Percentiles rank a stretch among this genome's conserved stretches.
Conservation (phyloP, 805 yeast species). For the Wickerhamomyces xylosicus region DNA sequence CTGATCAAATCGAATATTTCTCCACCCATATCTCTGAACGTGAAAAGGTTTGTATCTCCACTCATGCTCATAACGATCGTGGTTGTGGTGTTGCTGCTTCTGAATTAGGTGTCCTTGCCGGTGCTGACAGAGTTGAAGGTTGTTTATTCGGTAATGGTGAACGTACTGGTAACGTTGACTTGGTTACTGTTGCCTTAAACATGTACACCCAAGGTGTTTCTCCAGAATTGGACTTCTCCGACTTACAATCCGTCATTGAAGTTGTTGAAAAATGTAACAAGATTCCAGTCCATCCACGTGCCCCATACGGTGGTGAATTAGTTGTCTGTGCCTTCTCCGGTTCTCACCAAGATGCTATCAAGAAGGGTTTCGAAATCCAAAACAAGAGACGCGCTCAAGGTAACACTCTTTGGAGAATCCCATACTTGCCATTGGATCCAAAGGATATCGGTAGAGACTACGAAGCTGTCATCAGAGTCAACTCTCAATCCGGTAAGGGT, state of each 20-base stretch:
- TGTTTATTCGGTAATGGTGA: conserved; percentile 80
- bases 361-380: conserved; percentile 51
- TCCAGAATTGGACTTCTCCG: conserved; percentile 64
- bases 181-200: conserved; percentile 66
- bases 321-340: conserved; percentile 77
- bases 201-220: conserved; percentile 71
- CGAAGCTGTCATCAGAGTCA: conserved; percentile 76
- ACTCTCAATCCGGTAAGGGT: conserved; percentile 83
- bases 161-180: conserved; percentile 77
- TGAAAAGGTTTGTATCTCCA: conserved; percentile 59
- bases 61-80: conserved; percentile 73
- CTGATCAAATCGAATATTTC: conserved; percentile 74
- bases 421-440: conserved; percentile 75
- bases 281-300: conserved; percentile 63
- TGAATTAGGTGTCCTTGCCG: conserved; percentile 69
- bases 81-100: conserved; percentile 82
- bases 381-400: conserved; percentile 39
- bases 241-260: conserved; percentile 54
- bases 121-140: conserved; percentile 80
- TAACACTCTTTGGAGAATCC: conserved; percentile 52
- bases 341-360: conserved; percentile 62
- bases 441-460: conserved; percentile 72
- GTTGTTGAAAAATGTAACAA: conserved; percentile 70
- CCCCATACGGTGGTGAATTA: conserved; percentile 73
- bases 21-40: conserved; percentile 57